Evolutionary conservation across 768 basidiomycete genomes (phyloP), one percentile per base, ranked within the genome.

Genomic region (Calocybe gangraenosa): DNA sequence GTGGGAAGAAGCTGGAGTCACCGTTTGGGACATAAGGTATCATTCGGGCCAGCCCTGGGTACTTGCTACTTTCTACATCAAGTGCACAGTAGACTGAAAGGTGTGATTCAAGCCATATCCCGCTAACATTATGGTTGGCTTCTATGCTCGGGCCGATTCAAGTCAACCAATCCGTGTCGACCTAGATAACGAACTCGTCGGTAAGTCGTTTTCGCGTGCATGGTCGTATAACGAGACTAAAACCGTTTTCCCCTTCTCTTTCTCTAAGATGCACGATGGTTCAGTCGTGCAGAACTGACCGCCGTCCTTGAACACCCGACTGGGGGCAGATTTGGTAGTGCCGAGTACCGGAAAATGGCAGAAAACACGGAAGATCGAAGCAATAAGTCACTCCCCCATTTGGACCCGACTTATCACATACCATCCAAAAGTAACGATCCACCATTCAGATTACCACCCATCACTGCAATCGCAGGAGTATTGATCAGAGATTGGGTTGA

Each of bases 1-100:
- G 63, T 91, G 91, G 83, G 95, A 99, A 63, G 95, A 98, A 63
- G 89, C 91, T 2, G 95, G 95, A 3, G 76, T 98, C n/a, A 78
- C 74, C 37, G 89, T 91, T 18, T 85, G 84, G 70, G 75, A 91
- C 52, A 76, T 93, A 19, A 74, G 73, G 52, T 97, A 95, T 59
- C 90, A 93, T 63, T 89, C 87, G 45, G 79, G 73, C 25, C 89
- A 92, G 55, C 91, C 91, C 44, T 93, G 90, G 90, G 90, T 87
- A 54, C 50, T 76, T 51, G 23, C 17, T 31, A 23, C 44, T 43
- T 35, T 25, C 43, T 13, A 18, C 31, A 20, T 28, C 18, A 22
- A 2, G 33, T 19, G 11, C 17, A 14, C n/a, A 32, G 20, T 18
- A 44, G 20, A 50, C 41, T 18, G 42, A 42, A 31, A 36, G 44